A percentile compares a stretch with the other conserved stretches of the same genome.
Conservation (phyloP, 2,329 filamentous ascomycete genomes). For the Pseudocercospora macadamiae region DNA sequence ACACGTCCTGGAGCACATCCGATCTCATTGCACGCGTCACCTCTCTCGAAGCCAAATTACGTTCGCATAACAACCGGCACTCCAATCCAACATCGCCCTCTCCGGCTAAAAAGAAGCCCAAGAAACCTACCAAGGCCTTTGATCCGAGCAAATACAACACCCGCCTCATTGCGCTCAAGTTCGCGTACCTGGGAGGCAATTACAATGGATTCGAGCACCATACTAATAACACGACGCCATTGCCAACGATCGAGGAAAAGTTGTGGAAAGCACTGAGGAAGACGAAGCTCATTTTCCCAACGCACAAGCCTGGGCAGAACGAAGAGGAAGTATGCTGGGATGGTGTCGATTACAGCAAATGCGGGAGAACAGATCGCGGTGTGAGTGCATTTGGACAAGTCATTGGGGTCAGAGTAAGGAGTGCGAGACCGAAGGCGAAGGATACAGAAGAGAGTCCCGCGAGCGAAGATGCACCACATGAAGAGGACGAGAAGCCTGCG, state of each 20-base stretch:
- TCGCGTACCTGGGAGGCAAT: constrained; percentile 86
- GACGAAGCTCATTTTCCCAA: constrained; percentile 77
- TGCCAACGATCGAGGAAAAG: constrained; percentile 88
- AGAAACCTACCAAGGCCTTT: constrained; percentile 56
- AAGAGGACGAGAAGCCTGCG: constrained; percentile 19
- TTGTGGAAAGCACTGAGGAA: constrained; percentile 89
- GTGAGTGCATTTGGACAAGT: constrained; percentile 98
- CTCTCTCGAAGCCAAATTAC: constrained; percentile 68
- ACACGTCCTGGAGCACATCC: constrained; percentile 69
- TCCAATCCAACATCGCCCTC: constrained; percentile 15
- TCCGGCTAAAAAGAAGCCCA: constrained; percentile 34
- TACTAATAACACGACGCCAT: constrained; percentile 65
- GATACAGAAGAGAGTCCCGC: constrained; percentile 6
- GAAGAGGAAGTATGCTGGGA: constrained; percentile 71
- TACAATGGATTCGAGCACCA: constrained; percentile 96
- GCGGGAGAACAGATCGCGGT: constrained; percentile 87
- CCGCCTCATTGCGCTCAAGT: constrained; percentile 84
- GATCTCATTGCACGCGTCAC: constrained; percentile 70
- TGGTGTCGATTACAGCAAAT: constrained; percentile 89
- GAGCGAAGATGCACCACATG: constrained; percentile 15
- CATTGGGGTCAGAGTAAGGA: constrained; percentile 79
- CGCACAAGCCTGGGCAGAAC: constrained; percentile 37
- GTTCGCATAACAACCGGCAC: constrained; percentile 47
- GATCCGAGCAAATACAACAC: constrained; percentile 82
- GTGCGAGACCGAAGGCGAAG: constrained; percentile 62